Base-by-base conservation (phyloP, 1,139 yeast genomes). In the Yamadazyma jaroonii region DNA sequence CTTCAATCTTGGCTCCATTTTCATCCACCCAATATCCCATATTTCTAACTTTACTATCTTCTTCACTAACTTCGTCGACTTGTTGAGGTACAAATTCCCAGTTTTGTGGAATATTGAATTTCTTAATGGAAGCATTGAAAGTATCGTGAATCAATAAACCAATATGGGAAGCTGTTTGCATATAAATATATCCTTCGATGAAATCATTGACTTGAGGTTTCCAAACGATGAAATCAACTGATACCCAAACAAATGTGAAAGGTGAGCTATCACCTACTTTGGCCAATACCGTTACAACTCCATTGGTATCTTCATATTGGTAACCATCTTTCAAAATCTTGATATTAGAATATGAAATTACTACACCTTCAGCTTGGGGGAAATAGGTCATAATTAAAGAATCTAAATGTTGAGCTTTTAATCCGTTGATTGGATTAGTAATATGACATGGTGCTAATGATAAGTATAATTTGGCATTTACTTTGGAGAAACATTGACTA, bases 121-220 rank as follows among this genome's bases (percentile, higher is more conserved):
- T 81, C 60, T 86, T 87, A 47, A 92, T 88, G 38, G 94, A 81
- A 25, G 97, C 97, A 63, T 92, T 94, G 67, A 92, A 92, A 1
- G 95, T 87, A 61, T 92, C 97, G 58, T 87, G 92, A 37, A 92
- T 74, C 49, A 92, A 74, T 46, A 92, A 70, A 44, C 97, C 97
- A 53, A 94, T 83, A 57, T 92, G 98, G 7, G 96, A 84, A 11
- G 96, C 96, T 1, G 97, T 84, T 66, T 90, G 97, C 77, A 92
- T 80, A 64, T 88, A 88, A 41, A 86, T 76, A 66, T 80, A 76
- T 6, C 98, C 98, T 57, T 90, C 95, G 24, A 90, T 62, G 2
- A 71, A 65, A 54, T 92, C 97, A 5, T 95, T 96, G 10, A 80
- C 72, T 50, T 78, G 79, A 4, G 98, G 98, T 53, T 77, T 79